Evolutionary conservation across 257 asterid species (phyloP), one percentile per base, ranked within the genome.

Genomic region (Marsdenia floribunda): DNA sequence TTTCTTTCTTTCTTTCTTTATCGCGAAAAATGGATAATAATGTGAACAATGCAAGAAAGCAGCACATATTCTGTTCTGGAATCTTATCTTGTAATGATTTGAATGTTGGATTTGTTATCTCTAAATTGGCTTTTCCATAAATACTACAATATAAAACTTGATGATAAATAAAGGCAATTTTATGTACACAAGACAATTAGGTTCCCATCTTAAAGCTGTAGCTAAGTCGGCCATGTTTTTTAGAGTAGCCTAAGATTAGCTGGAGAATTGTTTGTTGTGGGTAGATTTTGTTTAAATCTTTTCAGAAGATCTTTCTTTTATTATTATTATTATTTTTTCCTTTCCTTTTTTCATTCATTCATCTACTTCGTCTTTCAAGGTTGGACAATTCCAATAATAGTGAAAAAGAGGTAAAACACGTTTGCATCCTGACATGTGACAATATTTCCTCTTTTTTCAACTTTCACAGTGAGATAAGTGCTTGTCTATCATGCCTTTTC

Each of bases 361-460:
- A 24, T 22, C 70, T 46, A 58, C 18, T 42, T 9, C 40, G 65
- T 33, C 68, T 69, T 68, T 68, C 5, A 8, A 40, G 80, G 67
- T 14, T 72, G 83, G 80, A 72, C 80, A 79, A 50, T 24, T 74
- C 79, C 89, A 87, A 87, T 80, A 79, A 81, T n/a, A n/a, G n/a
- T 82, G 86, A 71, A 80, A 72, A 73, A 66, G 73, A 73, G 74
- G 71, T 59, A 68, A 78, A 52, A 71, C 68, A 59, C 60, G 81
- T 75, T 79, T 54, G 37, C 35, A 68, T 74, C 76, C 72, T 63
- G 79, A 49, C 81, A 78, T 84, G 88, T 84, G 85, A 80, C 61
- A 63, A 52, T 78, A 53, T 69, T 75, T 46, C 73, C 70, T 71
- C 59, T 35, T 57, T 70, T 63, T 22, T 71, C 33, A 3, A 37